phyloP scores from a whole-genome alignment of 768 basidiomycete genomes.

The Phaffia tasmanica region DNA sequence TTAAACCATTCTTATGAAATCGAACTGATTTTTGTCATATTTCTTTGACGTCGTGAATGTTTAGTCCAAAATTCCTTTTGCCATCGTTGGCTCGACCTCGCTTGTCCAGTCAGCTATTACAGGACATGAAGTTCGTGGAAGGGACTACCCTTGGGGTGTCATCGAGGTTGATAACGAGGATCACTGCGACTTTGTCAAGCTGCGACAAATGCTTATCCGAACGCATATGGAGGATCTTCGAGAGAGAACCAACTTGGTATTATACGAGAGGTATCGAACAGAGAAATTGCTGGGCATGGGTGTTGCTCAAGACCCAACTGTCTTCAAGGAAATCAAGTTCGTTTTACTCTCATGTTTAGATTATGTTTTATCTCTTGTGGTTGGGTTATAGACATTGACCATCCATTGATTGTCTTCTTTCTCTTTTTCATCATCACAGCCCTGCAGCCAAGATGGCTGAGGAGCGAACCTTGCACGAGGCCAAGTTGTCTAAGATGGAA shows the following conservation, averaged over 20 bases:
- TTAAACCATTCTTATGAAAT: not conserved
- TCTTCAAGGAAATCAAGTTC: constrained; percentile 99
- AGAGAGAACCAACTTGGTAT: constrained; percentile 87
- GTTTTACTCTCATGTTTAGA: constrained; percentile 35
- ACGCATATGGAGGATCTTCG: constrained; percentile 99
- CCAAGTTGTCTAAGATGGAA: constrained; percentile 57
- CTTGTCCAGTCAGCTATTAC: constrained; percentile 50
- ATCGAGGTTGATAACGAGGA: constrained; percentile 99
- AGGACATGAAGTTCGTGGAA: constrained; percentile 85
- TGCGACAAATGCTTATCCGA: constrained; percentile 96
- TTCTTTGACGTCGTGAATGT: not conserved
- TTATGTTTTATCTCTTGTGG: not conserved
- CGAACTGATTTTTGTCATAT: not conserved
- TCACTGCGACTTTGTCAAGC: constrained; percentile 98
- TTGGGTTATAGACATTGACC: not conserved
- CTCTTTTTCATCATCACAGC: constrained; percentile 41
- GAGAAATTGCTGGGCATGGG: constrained; percentile 96
- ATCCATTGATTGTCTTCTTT: not conserved
- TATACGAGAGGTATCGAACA: constrained; percentile 97
- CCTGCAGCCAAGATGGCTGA: constrained; percentile 93
- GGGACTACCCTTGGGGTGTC: constrained; percentile 95
- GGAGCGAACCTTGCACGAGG: constrained; percentile 86
- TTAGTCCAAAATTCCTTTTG: constrained; percentile 90
- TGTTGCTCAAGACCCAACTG: constrained; percentile 89
- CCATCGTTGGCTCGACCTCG: constrained; percentile 87